Evolutionary conservation across 2,329 filamentous ascomycete species (phyloP).

Genomic region (Grosmannia penicillata): DNA sequence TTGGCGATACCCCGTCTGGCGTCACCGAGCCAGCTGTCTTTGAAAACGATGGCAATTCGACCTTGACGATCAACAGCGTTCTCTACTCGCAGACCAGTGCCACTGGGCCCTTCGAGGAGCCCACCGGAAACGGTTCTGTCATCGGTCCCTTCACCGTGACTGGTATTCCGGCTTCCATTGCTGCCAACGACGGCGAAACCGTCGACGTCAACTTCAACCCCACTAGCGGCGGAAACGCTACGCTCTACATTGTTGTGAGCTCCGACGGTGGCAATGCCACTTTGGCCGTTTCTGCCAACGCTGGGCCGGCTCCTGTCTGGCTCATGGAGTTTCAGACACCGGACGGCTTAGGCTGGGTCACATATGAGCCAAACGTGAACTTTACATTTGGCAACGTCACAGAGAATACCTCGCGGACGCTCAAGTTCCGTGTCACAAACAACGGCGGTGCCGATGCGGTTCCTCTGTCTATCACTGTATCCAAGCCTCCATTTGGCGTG

Average conservation of each 20-base stretch:
- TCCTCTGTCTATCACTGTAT: constrained; percentile 40
- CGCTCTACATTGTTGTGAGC: constrained; percentile 29
- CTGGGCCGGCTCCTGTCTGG: constrained; percentile 32
- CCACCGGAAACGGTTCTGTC: constrained; percentile 16
- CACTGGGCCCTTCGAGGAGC: constrained; percentile 27
- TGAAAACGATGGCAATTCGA: constrained; percentile 31
- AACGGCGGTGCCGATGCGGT: constrained; percentile 32
- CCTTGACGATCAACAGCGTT: constrained; percentile 28
- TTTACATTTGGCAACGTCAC: constrained; percentile 43
- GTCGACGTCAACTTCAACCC: constrained; percentile 33
- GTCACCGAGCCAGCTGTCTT: constrained; percentile 29
- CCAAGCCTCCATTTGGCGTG: constrained; percentile 44
- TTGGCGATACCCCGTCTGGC: constrained; percentile 22
- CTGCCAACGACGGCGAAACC: constrained; percentile 21
- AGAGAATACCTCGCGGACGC: constrained; percentile 30
- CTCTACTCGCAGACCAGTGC: constrained; percentile 27
- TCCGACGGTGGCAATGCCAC: constrained; percentile 33
- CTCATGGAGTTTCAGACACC: constrained; percentile 38
- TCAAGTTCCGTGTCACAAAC: constrained; percentile 40
- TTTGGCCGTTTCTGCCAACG: constrained; percentile 31
- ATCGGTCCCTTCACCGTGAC: constrained; percentile 33
- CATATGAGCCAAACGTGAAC: constrained; percentile 23
- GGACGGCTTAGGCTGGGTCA: constrained; percentile 34
- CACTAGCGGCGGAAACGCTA: constrained; percentile 28
- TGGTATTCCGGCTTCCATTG: constrained; percentile 28